A percentile compares a stretch with the other conserved stretches of the same genome.
phyloP scores from a whole-genome alignment of 2,329 filamentous ascomycete genomes.

The Colletotrichum paranaense region DNA sequence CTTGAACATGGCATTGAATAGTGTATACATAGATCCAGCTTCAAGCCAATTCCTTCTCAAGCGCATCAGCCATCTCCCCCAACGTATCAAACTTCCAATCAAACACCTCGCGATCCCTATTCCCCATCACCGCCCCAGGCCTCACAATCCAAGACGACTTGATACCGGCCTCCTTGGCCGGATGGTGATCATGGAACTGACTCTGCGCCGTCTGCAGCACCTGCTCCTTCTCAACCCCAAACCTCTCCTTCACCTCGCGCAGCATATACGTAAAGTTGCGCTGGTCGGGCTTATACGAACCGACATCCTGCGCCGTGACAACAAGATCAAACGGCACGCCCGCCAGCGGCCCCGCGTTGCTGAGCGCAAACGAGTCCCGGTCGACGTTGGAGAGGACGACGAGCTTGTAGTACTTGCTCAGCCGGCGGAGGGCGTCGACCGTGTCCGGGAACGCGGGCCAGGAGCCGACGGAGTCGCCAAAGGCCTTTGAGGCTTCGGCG shows the following conservation, averaged over 20 bases:
- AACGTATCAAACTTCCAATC: slow-evolving; percentile 70
- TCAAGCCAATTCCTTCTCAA: slow-evolving; percentile 50
- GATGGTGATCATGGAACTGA: slow-evolving; percentile 76
- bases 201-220: slow-evolving; percentile 77
- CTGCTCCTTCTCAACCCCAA: slow-evolving; percentile 64
- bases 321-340: slow-evolving; percentile 68
- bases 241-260: slow-evolving; percentile 60
- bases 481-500: slow-evolving; percentile 54
- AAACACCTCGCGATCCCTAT: slow-evolving; percentile 54
- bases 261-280: slow-evolving; percentile 76
- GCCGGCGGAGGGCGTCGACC: slow-evolving; percentile 61
- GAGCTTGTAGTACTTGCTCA: slow-evolving; percentile 66
- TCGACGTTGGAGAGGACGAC: slow-evolving; percentile 70
- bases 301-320: slow-evolving; percentile 77
- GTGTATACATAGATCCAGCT: no score
- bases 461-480: slow-evolving; percentile 62
- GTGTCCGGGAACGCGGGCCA: slow-evolving; percentile 73
- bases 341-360: slow-evolving; percentile 57
- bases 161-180: slow-evolving; percentile 69
- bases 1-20: no score
- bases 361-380: slow-evolving; percentile 58
- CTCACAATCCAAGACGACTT: slow-evolving; percentile 71
- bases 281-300: slow-evolving; percentile 75
- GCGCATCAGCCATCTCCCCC: slow-evolving; percentile 69
- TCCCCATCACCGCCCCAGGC: slow-evolving; percentile 51